These are phyloP conservation scores for Ramaria rubella DNA, from an alignment of 768 basidiomycete species.

Conservation along the genomic window DNA sequence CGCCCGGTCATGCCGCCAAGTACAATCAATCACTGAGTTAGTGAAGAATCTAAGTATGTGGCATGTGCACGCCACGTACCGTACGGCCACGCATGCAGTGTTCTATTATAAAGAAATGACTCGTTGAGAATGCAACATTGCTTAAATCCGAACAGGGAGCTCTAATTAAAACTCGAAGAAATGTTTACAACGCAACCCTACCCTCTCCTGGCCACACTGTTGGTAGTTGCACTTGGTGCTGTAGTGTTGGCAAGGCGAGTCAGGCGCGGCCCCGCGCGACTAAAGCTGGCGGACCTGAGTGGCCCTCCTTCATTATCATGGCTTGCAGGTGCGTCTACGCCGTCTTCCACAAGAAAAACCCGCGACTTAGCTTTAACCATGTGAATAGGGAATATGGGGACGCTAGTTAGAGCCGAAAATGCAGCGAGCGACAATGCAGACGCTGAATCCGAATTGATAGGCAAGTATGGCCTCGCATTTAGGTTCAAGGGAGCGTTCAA, in stretches of 20 bases:
- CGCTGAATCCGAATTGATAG: background rate
- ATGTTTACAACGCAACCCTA: no score
- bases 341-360: background rate
- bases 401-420: background rate
- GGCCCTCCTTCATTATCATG: conserved; percentile 1
- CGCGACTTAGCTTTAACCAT: background rate
- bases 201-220: background rate
- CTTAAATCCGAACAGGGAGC: no score
- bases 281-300: background rate
- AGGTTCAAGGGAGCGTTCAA: conserved; percentile 1
- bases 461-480: conserved; percentile 2
- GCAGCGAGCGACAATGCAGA: no score
- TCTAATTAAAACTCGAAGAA: no score
- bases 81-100: no score
- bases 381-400: background rate
- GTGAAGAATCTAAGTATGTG: no score
- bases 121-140: no score
- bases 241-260: background rate
- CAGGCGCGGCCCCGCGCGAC: background rate
- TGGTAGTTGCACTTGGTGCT: background rate
- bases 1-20: no score
- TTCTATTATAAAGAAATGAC: no score
- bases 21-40: no score
- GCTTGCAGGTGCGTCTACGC: conserved; percentile 1
- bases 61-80: no score